Evolutionary conservation across 2,329 filamentous ascomycete species (phyloP).

Genomic region (Clonostachys rhizophaga): DNA sequence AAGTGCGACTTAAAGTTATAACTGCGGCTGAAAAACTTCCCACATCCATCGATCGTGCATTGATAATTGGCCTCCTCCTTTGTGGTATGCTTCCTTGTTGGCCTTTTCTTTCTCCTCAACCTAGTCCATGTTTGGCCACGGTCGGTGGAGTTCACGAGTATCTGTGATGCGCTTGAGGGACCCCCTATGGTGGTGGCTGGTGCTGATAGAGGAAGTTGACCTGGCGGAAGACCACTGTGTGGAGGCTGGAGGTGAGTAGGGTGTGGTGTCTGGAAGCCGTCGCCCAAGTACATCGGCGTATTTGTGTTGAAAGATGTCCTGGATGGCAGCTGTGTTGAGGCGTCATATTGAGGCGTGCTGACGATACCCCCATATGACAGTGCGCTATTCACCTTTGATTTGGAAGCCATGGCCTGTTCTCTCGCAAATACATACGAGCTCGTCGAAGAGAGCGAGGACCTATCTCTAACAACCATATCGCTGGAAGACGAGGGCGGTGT

Average conservation of each 20-base stretch:
- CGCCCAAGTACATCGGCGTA: too few species aligned
- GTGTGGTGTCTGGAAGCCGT: too few species aligned
- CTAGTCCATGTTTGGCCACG: not conserved
- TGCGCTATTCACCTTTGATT: not conserved
- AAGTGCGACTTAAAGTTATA: constrained; percentile 88
- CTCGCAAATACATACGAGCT: not conserved
- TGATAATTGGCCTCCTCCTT: constrained; percentile 67
- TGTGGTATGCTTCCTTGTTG: constrained; percentile 44
- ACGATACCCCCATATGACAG: not conserved
- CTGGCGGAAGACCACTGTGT: not conserved
- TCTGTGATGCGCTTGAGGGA: not conserved
- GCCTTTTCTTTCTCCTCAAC: constrained; percentile 1
- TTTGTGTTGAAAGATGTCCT: too few species aligned
- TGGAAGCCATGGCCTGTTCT: not conserved
- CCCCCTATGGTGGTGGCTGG: not conserved
- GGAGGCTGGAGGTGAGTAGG: not conserved
- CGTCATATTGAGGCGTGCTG: too few species aligned
- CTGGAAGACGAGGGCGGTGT: constrained; percentile 1
- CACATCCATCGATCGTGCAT: constrained; percentile 66
- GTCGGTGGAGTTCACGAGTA: not conserved
- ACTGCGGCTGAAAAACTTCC: constrained; percentile 73
- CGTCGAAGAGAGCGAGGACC: not conserved
- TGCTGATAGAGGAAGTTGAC: not conserved
- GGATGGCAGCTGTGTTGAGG: too few species aligned
- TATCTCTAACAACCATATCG: not conserved